phyloP scores from a whole-genome alignment of 2,329 filamentous ascomycete species.

The Pleoardoris graminearum region DNA sequence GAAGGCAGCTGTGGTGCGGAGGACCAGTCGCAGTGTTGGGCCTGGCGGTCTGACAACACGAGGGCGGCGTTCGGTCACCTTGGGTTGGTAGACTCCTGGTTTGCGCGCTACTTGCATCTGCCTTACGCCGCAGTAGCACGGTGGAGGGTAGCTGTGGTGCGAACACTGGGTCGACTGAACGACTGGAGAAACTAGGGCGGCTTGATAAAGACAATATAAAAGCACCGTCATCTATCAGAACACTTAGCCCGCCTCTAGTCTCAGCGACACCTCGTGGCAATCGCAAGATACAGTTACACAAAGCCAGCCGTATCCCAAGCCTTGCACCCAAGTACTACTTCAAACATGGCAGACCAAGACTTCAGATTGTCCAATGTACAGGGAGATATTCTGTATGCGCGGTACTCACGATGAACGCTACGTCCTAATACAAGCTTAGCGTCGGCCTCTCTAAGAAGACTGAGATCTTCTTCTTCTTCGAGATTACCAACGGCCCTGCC shows the following conservation, averaged over 20 bases:
- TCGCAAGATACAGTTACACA: background rate
- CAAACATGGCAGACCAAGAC: background rate
- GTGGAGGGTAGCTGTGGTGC: background rate
- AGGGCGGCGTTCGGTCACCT: no score
- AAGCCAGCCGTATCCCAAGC: background rate
- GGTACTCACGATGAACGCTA: no score
- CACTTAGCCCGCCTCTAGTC: background rate
- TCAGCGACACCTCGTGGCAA: background rate
- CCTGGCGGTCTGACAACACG: no score
- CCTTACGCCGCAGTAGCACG: background rate
- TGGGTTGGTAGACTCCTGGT: no score
- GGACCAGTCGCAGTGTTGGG: no score
- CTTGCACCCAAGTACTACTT: background rate
- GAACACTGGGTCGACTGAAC: background rate
- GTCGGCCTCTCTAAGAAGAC: constrained; percentile 9
- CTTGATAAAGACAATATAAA: no score
- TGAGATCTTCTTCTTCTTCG: constrained; percentile 10
- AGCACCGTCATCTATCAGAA: background rate
- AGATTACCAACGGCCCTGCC: background rate
- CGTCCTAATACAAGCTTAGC: background rate
- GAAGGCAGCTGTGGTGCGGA: no score
- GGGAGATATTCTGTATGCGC: background rate
- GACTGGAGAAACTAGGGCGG: no score
- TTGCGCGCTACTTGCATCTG: no score
- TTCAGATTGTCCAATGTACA: constrained; percentile 2